Percentiles rank a stretch among this genome's conserved stretches.
Evolutionary conservation across 1,284 basidiomycete species (phyloP).

Genomic region (Hemileia vastatrix): DNA sequence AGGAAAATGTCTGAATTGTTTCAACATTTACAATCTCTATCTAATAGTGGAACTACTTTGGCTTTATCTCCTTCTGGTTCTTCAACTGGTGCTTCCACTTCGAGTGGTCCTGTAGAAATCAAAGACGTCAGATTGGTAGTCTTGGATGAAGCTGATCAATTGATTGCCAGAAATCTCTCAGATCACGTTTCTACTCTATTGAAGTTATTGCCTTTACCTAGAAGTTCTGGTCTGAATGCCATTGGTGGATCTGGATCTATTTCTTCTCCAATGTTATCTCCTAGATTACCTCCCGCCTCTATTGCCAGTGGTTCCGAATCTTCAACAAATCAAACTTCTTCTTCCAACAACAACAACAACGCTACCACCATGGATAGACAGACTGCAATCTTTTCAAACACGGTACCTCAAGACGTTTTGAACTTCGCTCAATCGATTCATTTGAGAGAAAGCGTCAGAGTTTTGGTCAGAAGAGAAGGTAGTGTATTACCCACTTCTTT

Average conservation of each 20-base stretch:
- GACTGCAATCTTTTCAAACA: conserved; percentile 90
- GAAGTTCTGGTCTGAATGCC: not conserved
- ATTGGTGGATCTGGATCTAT: not conserved
- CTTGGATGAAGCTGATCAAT: conserved; percentile 94
- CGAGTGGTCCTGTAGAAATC: conserved; percentile 22
- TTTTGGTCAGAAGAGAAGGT: conserved; percentile 89
- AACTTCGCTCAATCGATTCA: conserved; percentile 79
- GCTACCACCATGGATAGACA: conserved; percentile 62
- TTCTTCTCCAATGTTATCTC: conserved; percentile 50
- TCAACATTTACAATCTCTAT: conserved; percentile 51
- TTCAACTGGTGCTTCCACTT: not conserved
- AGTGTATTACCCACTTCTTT: conserved; percentile 49
- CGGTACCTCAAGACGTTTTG: conserved; percentile 85
- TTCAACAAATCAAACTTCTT: conserved; percentile 24
- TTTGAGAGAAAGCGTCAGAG: conserved; percentile 84
- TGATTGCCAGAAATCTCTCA: conserved; percentile 90
- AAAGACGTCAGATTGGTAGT: too few relatives aligned
- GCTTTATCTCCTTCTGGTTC: conserved; percentile 16
- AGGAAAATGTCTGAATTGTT: conserved; percentile 89
- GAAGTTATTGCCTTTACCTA: conserved; percentile 71
- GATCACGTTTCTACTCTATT: conserved; percentile 88
- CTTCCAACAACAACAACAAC: conserved; percentile 45
- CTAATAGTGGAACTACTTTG: not conserved
- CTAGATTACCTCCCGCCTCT: conserved; percentile 47
- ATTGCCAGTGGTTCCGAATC: conserved; percentile 26